Conservation (phyloP, 2,329 filamentous ascomycete species). For the Penicillium thymicola region DNA sequence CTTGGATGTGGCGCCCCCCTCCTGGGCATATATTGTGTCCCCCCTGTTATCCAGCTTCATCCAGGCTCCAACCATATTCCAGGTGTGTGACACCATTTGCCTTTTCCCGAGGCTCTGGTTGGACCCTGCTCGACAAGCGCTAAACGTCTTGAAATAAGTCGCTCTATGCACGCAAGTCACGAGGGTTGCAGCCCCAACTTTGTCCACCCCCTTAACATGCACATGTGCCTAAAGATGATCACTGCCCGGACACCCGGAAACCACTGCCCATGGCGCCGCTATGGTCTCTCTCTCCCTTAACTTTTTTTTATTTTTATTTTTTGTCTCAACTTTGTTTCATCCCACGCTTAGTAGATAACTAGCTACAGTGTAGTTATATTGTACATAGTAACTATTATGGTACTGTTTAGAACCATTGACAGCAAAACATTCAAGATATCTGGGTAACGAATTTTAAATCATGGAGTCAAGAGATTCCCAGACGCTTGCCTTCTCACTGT, state of each 20-base stretch:
- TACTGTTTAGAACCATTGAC: background rate
- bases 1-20: conserved; percentile 6
- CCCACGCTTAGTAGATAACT: background rate
- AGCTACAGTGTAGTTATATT: too few relatives aligned
- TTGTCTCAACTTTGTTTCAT: background rate
- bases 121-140: conserved; percentile 15
- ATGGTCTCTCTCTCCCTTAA: background rate
- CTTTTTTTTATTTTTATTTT: background rate
- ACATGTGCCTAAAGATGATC: background rate
- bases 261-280: background rate
- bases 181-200: conserved; percentile 8
- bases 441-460: conserved; percentile 10
- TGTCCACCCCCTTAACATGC: conserved; percentile 2
- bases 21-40: background rate
- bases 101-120: conserved; percentile 15
- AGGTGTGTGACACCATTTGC: conserved; percentile 8
- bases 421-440: conserved; percentile 12
- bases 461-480: conserved; percentile 9
- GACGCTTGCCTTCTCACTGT: background rate
- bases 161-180: conserved; percentile 25
- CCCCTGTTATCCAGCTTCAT: background rate
- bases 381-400: too few relatives aligned
- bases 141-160: conserved; percentile 20
- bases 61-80: conserved; percentile 9
- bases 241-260: background rate